These are phyloP conservation scores for Aspergillus sp. DNA, from an alignment of 2,329 filamentous ascomycete species.

Conservation along the genomic window DNA sequence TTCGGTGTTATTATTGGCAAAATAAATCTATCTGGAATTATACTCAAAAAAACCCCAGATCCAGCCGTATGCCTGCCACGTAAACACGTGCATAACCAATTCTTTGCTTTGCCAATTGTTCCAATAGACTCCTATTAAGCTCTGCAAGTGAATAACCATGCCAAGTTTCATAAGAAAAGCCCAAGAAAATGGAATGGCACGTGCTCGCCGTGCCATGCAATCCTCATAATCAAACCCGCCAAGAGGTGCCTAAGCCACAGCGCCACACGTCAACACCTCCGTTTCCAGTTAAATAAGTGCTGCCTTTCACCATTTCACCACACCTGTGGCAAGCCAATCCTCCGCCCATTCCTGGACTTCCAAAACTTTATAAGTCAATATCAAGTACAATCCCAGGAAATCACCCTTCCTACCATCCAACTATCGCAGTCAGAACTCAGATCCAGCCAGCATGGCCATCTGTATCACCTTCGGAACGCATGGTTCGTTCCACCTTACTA, in stretches of 20 bases:
- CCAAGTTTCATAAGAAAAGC: not conserved
- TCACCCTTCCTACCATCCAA: not conserved
- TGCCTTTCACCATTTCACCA: constrained; percentile 27
- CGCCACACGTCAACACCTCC: constrained; percentile 28
- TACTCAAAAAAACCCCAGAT: not conserved
- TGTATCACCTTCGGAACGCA: constrained; percentile 46
- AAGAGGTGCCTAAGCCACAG: constrained; percentile 35
- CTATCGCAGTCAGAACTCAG: not conserved
- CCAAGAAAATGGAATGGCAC: not conserved
- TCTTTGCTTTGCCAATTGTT: not conserved
- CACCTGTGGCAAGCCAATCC: too few species aligned
- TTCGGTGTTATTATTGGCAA: constrained; percentile 12
- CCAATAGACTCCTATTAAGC: not conserved
- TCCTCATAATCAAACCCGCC: constrained; percentile 4
- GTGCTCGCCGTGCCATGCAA: constrained; percentile 1
- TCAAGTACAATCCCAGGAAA: not conserved
- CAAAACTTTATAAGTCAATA: not conserved
- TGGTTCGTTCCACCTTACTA: constrained; percentile 28
- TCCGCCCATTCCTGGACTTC: not conserved
- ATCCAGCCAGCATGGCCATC: constrained; percentile 35
- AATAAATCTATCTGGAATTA: not conserved
- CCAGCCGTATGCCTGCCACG: not conserved
- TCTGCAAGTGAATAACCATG: not conserved
- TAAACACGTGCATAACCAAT: not conserved
- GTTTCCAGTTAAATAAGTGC: constrained; percentile 17